Base-by-base conservation (phyloP, 177 flowering plant genomes). In the Vitis hybrid region DNA sequence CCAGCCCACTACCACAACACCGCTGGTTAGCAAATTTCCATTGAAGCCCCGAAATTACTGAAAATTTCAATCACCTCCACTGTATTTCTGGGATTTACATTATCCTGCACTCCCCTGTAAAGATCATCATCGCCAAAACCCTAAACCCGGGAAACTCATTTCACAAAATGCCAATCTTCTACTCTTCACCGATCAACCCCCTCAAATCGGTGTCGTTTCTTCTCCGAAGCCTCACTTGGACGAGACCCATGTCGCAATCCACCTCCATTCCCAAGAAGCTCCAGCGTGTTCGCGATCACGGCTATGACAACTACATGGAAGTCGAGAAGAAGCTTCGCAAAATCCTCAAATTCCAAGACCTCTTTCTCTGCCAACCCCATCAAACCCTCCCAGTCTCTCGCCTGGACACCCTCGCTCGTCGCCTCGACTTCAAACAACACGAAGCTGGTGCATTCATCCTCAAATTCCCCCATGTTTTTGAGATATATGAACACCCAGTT, bases 221-320 rank as follows among this genome's bases (percentile, higher is more conserved):
- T 5, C 66, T 70, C 64, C 30, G 13, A 65, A 24, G 32, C 70
- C 30, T 68, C 55, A 63, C 17, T 15, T 52, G 35, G 60, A n/a
- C 74, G 2, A 74, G 83, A 74, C 30, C 65, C 64, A 71, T 80
- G 76, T 92, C 98, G 2, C 87, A 91, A 59, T 88, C 93, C 71
- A 90, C 94, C 57, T 80, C 91, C 70, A 87, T 90, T 15, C 96
- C 98, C 71, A 91, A 80, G 56, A 95, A 91, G 59, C 86, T 72
- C 9, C 78, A 77, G 19, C 73, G 99, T 15, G 86, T 90, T 6
- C 82, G 94, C 57, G 97, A 96, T 81, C 97, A 92, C 67, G 92
- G 90, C 65, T 93, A 48, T 76, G 99, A 96, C 79, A 78, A 91
- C 68, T 96, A 87, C 92, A 96, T 96, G 99, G 98, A 93, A 71